Conservation (phyloP, 1,139 yeast species). For the Blastobotrys niveus region DNA sequence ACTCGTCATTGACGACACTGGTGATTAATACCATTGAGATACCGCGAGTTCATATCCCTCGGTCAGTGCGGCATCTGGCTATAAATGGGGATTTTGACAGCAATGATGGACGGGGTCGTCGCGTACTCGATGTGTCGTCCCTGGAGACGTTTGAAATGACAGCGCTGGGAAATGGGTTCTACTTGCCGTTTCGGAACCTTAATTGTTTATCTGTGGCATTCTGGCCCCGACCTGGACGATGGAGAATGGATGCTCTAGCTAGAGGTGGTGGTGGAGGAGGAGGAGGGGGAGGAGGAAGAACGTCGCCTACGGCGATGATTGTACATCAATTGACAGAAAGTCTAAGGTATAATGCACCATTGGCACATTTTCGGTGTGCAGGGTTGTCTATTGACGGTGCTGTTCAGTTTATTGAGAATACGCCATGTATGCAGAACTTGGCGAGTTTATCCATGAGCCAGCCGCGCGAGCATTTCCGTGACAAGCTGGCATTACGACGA, state of each 20-base stretch:
- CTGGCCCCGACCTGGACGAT: conserved; percentile 5
- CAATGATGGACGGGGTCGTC: no score
- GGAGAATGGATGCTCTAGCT: not conserved
- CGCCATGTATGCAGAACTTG: conserved; percentile 4
- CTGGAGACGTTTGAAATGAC: conserved; percentile 2
- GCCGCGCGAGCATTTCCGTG: conserved; percentile 8
- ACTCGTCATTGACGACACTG: not conserved
- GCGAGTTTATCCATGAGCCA: conserved; percentile 9
- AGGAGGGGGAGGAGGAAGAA: no score
- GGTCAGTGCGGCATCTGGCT: conserved; percentile 3
- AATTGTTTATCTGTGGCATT: conserved; percentile 4
- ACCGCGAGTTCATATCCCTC: not conserved
- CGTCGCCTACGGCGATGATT: not conserved
- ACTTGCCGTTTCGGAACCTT: conserved; percentile 5
- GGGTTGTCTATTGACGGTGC: conserved; percentile 7
- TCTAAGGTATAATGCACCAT: not conserved
- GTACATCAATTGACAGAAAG: not conserved
- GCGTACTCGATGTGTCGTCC: conserved; percentile 3
- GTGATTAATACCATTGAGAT: conserved; percentile 2
- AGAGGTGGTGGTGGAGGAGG: no score
- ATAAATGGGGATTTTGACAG: conserved; percentile 7
- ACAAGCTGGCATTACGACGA: conserved; percentile 5
- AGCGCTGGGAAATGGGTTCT: conserved; percentile 5
- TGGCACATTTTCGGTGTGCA: conserved; percentile 4
- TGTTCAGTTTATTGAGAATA: conserved; percentile 1